Evolutionary conservation across 140 eudicot genomes (phyloP).

Genomic region (Stevia rebaudiana): DNA sequence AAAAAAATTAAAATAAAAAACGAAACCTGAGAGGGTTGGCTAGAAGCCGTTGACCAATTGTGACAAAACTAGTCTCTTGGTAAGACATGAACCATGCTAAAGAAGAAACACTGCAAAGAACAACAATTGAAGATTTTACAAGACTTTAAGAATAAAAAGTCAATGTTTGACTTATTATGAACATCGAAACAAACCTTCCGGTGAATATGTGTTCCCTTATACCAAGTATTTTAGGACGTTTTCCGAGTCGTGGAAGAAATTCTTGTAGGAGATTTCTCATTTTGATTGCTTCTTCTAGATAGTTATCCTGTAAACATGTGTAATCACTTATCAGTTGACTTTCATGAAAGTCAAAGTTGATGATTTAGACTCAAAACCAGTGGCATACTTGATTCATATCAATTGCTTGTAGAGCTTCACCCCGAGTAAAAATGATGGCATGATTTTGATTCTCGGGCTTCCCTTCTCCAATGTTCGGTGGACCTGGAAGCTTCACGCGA

Average conservation of each 20-base stretch:
- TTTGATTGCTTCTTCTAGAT: constrained; percentile 91
- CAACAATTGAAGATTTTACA: neutral
- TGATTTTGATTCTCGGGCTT: constrained; percentile 98
- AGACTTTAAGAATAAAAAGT: constrained; percentile 12
- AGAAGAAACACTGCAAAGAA: constrained; percentile 77
- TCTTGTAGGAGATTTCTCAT: constrained; percentile 89
- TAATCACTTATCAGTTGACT: constrained; percentile 15
- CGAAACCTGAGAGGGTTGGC: constrained; percentile 90
- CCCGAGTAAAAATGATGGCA: constrained; percentile 92
- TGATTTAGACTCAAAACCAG: neutral
- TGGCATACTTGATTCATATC: constrained; percentile 93
- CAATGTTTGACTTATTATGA: constrained; percentile 14
- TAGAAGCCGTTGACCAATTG: constrained; percentile 92
- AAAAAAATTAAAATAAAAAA: too few relatives aligned
- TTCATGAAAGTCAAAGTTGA: neutral
- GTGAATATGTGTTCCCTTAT: constrained; percentile 96
- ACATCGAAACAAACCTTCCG: constrained; percentile 68
- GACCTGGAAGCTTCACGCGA: constrained; percentile 92
- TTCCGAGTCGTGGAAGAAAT: constrained; percentile 36
- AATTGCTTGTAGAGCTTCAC: constrained; percentile 97
- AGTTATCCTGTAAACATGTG: constrained; percentile 60
- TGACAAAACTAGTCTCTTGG: constrained; percentile 95
- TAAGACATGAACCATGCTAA: constrained; percentile 99
- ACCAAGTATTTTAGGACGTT: constrained; percentile 68
- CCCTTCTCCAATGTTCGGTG: constrained; percentile 96